These are phyloP conservation scores for Camellia oleifera DNA, from an alignment of 179 eudicot species.

Conservation along the genomic window DNA sequence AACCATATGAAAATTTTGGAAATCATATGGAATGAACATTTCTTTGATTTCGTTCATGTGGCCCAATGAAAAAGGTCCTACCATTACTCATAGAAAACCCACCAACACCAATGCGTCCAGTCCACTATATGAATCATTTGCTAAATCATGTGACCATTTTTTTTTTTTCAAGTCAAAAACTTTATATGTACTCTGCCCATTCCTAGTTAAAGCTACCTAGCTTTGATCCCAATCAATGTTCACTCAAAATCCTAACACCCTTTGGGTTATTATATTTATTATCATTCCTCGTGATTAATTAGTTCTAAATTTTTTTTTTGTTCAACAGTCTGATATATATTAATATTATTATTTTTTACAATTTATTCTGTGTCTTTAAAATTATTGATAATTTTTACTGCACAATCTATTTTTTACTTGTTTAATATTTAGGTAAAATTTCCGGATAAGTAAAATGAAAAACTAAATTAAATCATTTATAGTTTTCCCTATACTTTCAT, in stretches of 20 bases:
- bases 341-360: too few species aligned
- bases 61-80: constrained; percentile 6
- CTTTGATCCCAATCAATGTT: background rate
- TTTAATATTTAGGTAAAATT: too few species aligned
- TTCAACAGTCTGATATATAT: too few species aligned
- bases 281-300: background rate
- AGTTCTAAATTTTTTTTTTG: background rate
- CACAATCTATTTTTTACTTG: too few species aligned
- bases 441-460: too few species aligned
- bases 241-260: too few species aligned
- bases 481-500: too few species aligned
- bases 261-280: too few species aligned
- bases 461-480: too few species aligned
- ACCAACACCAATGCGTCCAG: background rate
- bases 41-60: background rate
- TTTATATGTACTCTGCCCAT: background rate
- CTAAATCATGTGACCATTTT: background rate
- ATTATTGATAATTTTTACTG: too few species aligned
- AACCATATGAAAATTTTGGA: background rate
- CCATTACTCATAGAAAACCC: background rate
- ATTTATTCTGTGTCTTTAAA: too few species aligned
- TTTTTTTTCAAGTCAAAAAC: background rate
- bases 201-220: background rate
- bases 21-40: background rate
- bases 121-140: background rate